Percentiles rank a stretch among this genome's conserved stretches.
Evolutionary conservation across 768 basidiomycete species (phyloP).

Genomic region (Tulasnella sp.): DNA sequence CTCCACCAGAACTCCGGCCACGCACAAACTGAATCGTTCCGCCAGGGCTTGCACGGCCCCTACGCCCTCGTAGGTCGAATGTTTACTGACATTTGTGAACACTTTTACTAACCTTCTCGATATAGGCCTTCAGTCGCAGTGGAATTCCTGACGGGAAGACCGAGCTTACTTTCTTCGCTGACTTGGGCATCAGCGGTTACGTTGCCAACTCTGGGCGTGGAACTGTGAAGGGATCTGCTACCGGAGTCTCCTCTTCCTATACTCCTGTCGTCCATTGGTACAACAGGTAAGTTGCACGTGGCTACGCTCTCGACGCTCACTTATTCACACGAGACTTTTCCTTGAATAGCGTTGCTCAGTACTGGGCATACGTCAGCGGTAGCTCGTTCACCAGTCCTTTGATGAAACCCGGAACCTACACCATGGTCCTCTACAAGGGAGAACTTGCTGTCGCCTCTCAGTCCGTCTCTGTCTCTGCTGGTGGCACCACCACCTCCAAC

Average conservation of each 20-base stretch:
- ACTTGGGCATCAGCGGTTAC: conserved; percentile 46
- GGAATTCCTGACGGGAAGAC: background rate
- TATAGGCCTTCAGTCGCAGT: background rate
- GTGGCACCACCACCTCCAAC: conserved; percentile 41
- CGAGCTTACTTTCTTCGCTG: conserved; percentile 41
- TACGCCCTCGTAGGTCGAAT: conserved; percentile 40
- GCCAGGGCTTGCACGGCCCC: conserved; percentile 46
- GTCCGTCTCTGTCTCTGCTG: conserved; percentile 45
- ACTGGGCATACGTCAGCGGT: conserved; percentile 45
- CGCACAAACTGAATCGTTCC: conserved; percentile 47
- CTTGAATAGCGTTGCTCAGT: conserved; percentile 47
- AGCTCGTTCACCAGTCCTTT: conserved; percentile 46
- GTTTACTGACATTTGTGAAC: conserved; percentile 39
- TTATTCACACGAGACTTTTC: background rate
- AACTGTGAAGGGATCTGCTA: conserved; percentile 45
- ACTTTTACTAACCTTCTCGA: conserved; percentile 35
- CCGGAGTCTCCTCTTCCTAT: conserved; percentile 44
- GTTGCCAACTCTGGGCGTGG: conserved; percentile 47
- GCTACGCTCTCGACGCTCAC: background rate
- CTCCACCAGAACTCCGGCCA: conserved; percentile 46
- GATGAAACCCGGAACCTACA: conserved; percentile 52
- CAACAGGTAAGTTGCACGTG: background rate
- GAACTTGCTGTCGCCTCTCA: conserved; percentile 48
- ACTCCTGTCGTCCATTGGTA: conserved; percentile 36
- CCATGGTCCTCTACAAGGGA: conserved; percentile 46